These are phyloP conservation scores for Trichoderma cornu-damae DNA, from an alignment of 2,329 filamentous ascomycete species.

Conservation along the genomic window DNA sequence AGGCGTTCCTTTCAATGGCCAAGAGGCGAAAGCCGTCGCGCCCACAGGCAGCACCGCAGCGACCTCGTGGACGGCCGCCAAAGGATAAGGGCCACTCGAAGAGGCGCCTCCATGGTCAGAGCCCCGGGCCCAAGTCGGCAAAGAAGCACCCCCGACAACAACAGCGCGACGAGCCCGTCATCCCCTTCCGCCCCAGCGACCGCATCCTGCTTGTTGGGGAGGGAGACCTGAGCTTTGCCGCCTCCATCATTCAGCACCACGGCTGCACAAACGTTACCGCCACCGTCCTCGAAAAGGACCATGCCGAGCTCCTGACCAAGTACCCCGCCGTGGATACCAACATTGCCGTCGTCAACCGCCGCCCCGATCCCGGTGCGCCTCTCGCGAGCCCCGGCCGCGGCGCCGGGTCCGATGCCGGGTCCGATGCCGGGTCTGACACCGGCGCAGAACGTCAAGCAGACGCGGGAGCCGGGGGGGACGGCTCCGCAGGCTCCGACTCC, in stretches of 20 bases:
- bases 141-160: slow-evolving; percentile 27
- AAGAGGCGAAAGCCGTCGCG: slow-evolving; percentile 42
- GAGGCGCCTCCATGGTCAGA: slow-evolving; percentile 3
- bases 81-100: slow-evolving; percentile 1
- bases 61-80: slow-evolving; percentile 19
- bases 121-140: background rate
- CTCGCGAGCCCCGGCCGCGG: background rate
- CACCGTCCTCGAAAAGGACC: slow-evolving; percentile 59
- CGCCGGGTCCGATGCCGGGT: slow-evolving; percentile 25
- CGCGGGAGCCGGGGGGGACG: background rate
- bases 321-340: slow-evolving; percentile 65
- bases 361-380: slow-evolving; percentile 1
- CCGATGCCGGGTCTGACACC: slow-evolving; percentile 25
- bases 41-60: slow-evolving; percentile 11
- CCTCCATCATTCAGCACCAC: slow-evolving; percentile 61
- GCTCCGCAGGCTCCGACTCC: background rate
- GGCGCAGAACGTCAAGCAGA: background rate
- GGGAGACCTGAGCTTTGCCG: slow-evolving; percentile 74
- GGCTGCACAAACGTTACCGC: slow-evolving; percentile 62
- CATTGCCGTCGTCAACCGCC: slow-evolving; percentile 44
- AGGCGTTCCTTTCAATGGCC: slow-evolving; percentile 28
- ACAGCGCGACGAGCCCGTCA: slow-evolving; percentile 40
- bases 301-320: slow-evolving; percentile 59
- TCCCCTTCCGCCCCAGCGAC: slow-evolving; percentile 64
- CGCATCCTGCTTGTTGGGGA: slow-evolving; percentile 73